phyloP scores from a whole-genome alignment of 2,329 filamentous ascomycete species.

The Pseudocercospora macadamiae region DNA sequence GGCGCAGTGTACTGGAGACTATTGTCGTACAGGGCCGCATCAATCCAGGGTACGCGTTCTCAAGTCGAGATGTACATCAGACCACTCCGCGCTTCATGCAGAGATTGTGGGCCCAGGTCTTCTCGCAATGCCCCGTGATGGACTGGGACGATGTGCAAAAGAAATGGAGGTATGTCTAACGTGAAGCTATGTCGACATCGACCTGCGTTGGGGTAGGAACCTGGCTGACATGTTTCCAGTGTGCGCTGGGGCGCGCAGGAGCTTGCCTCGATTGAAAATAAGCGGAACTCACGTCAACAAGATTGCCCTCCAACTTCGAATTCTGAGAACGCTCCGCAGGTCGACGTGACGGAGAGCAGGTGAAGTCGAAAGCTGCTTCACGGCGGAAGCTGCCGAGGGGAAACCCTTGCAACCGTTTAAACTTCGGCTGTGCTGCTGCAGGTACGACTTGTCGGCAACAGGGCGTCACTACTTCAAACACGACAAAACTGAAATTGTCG shows the following conservation, averaged over 20 bases:
- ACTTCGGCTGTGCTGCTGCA: too few relatives aligned
- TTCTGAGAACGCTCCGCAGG: too few relatives aligned
- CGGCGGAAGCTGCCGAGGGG: too few relatives aligned
- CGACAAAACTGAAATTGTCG: too few relatives aligned
- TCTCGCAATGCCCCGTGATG: slow-evolving; percentile 47
- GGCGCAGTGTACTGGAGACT: slow-evolving; percentile 28
- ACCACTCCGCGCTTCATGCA: slow-evolving; percentile 51
- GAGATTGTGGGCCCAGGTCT: slow-evolving; percentile 48
- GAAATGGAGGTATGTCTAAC: slow-evolving; percentile 34
- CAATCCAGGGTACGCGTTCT: slow-evolving; percentile 17
- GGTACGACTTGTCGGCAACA: neutral
- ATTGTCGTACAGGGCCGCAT: slow-evolving; percentile 18
- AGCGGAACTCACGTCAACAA: too few relatives aligned
- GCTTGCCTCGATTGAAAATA: neutral
- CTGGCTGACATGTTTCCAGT: neutral
- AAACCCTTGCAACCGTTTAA: too few relatives aligned
- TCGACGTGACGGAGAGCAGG: too few relatives aligned
- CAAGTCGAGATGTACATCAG: slow-evolving; percentile 33
- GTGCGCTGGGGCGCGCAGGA: slow-evolving; percentile 1
- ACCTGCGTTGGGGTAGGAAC: too few relatives aligned
- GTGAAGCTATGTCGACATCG: neutral
- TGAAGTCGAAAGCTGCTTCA: too few relatives aligned
- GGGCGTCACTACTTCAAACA: too few relatives aligned
- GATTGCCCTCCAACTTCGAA: too few relatives aligned
- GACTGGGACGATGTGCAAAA: slow-evolving; percentile 39